phyloP scores from a whole-genome alignment of 352 stramenopile genomes.

The Pythium phragmiticola region DNA sequence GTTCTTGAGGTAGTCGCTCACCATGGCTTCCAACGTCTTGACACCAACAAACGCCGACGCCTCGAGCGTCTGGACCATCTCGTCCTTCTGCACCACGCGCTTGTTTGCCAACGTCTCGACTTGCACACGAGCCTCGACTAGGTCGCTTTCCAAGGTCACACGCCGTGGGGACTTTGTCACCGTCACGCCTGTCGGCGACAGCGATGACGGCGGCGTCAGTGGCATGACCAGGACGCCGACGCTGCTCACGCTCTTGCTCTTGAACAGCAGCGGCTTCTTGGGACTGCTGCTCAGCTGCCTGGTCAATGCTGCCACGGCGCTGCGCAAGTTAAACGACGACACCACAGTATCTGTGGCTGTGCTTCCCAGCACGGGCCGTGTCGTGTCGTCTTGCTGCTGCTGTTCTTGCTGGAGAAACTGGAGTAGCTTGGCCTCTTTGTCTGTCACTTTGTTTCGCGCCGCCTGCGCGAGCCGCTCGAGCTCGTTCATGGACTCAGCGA shows the following conservation, averaged over 20 bases:
- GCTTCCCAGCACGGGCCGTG: background rate
- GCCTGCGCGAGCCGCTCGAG: constrained; percentile 25
- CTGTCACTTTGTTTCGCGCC: constrained; percentile 25
- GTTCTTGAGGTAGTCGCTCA: constrained; percentile 49
- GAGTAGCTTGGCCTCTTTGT: constrained; percentile 21
- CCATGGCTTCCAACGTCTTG: constrained; percentile 64
- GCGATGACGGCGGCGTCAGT: background rate
- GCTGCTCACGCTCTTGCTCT: constrained; percentile 13
- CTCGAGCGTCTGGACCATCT: constrained; percentile 34
- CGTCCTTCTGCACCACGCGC: constrained; percentile 32
- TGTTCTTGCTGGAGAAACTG: constrained; percentile 20
- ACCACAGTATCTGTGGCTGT: constrained; percentile 16
- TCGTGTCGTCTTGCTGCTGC: constrained; percentile 3
- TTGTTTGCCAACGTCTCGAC: constrained; percentile 33
- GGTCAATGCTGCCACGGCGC: constrained; percentile 25
- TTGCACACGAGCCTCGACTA: constrained; percentile 20
- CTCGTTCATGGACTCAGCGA: constrained; percentile 37
- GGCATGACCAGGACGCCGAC: background rate
- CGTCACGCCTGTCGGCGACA: background rate
- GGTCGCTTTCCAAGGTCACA: constrained; percentile 24
- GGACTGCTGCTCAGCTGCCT: constrained; percentile 22
- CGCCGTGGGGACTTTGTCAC: background rate
- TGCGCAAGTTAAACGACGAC: constrained; percentile 27
- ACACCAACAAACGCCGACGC: constrained; percentile 40
- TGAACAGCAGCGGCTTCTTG: constrained; percentile 22